Evolutionary conservation across 2,329 filamentous ascomycete species (phyloP).

Genomic region (Fusarium nisikadoi): DNA sequence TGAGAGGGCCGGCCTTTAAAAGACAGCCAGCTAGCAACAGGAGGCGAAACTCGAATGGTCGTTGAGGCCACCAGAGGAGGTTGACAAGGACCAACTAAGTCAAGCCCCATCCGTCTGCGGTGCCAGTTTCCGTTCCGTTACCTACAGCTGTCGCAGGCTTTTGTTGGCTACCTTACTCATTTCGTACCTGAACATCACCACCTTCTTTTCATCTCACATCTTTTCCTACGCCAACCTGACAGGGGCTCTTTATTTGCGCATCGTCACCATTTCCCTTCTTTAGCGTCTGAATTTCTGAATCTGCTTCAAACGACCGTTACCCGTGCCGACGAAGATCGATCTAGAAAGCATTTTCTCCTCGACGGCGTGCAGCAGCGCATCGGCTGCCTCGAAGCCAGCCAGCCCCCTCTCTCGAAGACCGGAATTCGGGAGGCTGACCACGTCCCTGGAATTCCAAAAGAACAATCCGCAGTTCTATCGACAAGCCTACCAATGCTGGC

Average conservation of each 20-base stretch:
- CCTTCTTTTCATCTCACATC: constrained; percentile 36
- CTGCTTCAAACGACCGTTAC: constrained; percentile 6
- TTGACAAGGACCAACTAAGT: constrained; percentile 25
- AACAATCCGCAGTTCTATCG: constrained; percentile 44
- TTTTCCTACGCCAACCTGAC: constrained; percentile 32
- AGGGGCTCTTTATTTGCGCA: constrained; percentile 33
- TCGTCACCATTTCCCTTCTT: constrained; percentile 35
- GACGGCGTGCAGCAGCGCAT: constrained; percentile 37
- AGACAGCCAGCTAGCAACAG: constrained; percentile 23
- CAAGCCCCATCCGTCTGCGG: constrained; percentile 29
- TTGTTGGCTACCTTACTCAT: constrained; percentile 17
- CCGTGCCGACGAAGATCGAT: constrained; percentile 34
- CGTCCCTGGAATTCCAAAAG: constrained; percentile 40
- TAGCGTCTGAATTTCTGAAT: constrained; percentile 13
- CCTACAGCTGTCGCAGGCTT: constrained; percentile 33
- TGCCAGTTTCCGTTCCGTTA: constrained; percentile 23
- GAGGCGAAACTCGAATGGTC: constrained; percentile 2
- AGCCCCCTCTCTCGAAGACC: constrained; percentile 37
- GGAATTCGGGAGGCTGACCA: constrained; percentile 52
- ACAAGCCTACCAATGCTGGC: constrained; percentile 51
- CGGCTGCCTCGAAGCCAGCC: constrained; percentile 30
- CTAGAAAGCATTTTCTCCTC: constrained; percentile 27
- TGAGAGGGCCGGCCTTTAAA: constrained; percentile 18
- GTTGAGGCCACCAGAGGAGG: constrained; percentile 27
- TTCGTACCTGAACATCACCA: constrained; percentile 36